phyloP scores from a whole-genome alignment of 139 green algal species.

The Diplosphaera chodatii region DNA sequence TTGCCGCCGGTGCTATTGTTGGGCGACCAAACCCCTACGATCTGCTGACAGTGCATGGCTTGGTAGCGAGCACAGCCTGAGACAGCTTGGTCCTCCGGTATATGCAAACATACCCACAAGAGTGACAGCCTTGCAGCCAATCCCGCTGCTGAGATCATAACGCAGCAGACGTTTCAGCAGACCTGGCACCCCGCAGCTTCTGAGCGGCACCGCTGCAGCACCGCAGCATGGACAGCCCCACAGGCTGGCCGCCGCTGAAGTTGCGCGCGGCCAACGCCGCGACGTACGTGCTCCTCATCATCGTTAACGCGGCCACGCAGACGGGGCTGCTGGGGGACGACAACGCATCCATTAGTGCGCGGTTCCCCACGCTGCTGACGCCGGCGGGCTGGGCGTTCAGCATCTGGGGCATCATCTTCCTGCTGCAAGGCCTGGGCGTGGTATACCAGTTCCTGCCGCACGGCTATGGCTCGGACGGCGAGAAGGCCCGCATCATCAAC shows the following conservation, averaged over 20 bases:
- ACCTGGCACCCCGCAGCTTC: too few species aligned
- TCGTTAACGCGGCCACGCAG: slow-evolving; percentile 36
- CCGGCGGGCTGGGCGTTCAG: slow-evolving; percentile 49
- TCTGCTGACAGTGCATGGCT: too few species aligned
- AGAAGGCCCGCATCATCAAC: slow-evolving; percentile 24
- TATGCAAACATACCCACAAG: too few species aligned
- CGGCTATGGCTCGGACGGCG: slow-evolving; percentile 17
- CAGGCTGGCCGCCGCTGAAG: neutral
- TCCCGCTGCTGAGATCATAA: too few species aligned
- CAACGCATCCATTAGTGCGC: slow-evolving; percentile 36
- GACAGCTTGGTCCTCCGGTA: too few species aligned
- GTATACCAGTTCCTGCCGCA: slow-evolving; percentile 31
- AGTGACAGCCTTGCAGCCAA: too few species aligned
- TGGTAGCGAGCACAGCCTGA: too few species aligned
- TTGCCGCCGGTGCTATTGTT: too few species aligned
- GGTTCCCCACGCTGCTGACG: slow-evolving; percentile 41
- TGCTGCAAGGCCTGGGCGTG: slow-evolving; percentile 37
- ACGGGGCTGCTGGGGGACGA: slow-evolving; percentile 37
- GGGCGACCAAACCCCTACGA: too few species aligned
- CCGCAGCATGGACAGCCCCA: neutral
- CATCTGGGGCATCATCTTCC: slow-evolving; percentile 65
- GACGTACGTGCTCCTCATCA: slow-evolving; percentile 23
- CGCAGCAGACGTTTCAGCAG: too few species aligned
- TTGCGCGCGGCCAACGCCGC: slow-evolving; percentile 8
- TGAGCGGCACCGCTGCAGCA: too few species aligned